Percentiles rank a stretch among this genome's conserved stretches.
Evolutionary conservation across 1,284 basidiomycete genomes (phyloP).

Genomic region (Clitocybe nebularis): DNA sequence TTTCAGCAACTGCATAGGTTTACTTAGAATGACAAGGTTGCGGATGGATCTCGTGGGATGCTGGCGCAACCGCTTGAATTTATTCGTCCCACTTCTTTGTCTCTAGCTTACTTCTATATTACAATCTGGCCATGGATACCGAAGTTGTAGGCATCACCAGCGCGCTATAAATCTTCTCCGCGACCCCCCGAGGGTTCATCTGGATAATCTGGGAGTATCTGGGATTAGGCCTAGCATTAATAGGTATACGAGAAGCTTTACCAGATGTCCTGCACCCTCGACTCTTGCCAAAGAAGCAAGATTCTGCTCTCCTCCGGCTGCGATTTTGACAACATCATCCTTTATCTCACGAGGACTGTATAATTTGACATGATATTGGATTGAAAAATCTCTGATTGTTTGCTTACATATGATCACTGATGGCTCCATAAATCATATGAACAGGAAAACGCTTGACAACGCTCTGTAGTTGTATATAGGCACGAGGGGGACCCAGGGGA

Average conservation of each 20-base stretch:
- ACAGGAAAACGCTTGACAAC: constrained; percentile 37
- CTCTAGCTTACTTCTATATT: too few relatives aligned
- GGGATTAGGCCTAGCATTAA: background rate
- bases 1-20: too few relatives aligned
- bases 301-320: constrained; percentile 31
- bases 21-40: too few relatives aligned
- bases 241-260: constrained; percentile 16
- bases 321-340: constrained; percentile 33
- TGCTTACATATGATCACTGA: constrained; percentile 43
- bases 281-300: constrained; percentile 36
- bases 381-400: background rate
- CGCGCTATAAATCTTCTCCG: constrained; percentile 26
- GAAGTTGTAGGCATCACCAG: constrained; percentile 9
- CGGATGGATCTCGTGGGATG: too few relatives aligned
- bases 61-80: too few relatives aligned
- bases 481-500: constrained; percentile 27
- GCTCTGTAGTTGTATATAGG: constrained; percentile 32
- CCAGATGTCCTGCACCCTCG: constrained; percentile 34
- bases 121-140: background rate
- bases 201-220: constrained; percentile 25
- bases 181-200: constrained; percentile 29
- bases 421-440: constrained; percentile 46
- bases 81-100: too few relatives aligned
- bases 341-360: constrained; percentile 35
- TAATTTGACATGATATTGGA: background rate